phyloP scores from a whole-genome alignment of 164 flowering plant species.

The Vitis cinerea region DNA sequence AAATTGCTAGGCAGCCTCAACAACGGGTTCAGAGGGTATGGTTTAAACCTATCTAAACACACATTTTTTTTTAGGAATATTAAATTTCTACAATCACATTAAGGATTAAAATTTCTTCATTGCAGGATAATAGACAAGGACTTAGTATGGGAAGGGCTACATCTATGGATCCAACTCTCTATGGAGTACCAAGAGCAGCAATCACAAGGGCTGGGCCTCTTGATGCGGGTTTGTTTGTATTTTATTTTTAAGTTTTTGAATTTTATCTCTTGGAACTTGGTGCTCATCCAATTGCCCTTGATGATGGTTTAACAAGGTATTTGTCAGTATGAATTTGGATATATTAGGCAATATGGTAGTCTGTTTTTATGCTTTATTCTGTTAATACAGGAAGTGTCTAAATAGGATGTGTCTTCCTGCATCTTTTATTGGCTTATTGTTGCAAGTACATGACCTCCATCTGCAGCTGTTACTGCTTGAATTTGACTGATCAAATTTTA shows the following conservation, averaged over 20 bases:
- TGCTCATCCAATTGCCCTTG: not conserved
- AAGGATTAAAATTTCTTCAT: not conserved
- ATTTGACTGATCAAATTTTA: too few species aligned
- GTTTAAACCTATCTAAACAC: not conserved
- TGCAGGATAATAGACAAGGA: slow-evolving; percentile 3
- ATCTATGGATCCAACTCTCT: slow-evolving; percentile 1
- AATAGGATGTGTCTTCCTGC: too few species aligned
- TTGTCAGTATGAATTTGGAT: not conserved
- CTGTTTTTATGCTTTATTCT: not conserved
- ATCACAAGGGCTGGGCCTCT: slow-evolving; percentile 5
- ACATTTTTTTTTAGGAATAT: too few species aligned
- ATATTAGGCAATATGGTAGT: not conserved
- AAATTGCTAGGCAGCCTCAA: not conserved
- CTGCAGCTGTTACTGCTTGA: too few species aligned
- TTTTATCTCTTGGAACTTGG: not conserved
- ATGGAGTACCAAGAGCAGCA: slow-evolving; percentile 5
- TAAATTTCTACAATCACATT: not conserved
- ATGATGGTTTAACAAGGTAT: not conserved
- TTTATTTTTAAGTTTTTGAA: not conserved
- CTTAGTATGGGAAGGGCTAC: not conserved
- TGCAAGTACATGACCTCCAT: too few species aligned
- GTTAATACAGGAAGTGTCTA: too few species aligned
- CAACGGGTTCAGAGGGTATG: slow-evolving; percentile 8
- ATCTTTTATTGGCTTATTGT: too few species aligned
- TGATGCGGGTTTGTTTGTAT: slow-evolving; percentile 8